phyloP scores from a whole-genome alignment of 2,329 filamentous ascomycete genomes.

The Sodiomyces alkalinus region DNA sequence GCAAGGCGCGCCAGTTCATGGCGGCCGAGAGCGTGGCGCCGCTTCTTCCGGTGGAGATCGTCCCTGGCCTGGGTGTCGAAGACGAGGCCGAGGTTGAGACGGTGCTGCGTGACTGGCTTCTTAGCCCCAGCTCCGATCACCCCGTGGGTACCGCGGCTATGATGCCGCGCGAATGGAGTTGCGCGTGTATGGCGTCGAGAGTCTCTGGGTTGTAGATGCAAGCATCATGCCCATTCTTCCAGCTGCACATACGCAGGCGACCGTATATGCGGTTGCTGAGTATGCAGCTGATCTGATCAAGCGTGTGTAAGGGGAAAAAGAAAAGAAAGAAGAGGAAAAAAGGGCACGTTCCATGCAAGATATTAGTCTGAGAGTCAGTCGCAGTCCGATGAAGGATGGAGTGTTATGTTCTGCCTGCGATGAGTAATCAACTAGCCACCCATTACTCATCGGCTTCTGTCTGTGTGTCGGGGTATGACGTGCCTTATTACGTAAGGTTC shows the following conservation, averaged over 20 bases:
- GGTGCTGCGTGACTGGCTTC: conserved; percentile 6
- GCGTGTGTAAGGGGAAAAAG: no score
- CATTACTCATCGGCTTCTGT: no score
- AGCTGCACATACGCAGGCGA: conserved; percentile 16
- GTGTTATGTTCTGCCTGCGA: no score
- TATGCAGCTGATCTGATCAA: conserved; percentile 9
- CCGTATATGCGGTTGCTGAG: conserved; percentile 21
- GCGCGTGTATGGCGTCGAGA: conserved; percentile 14
- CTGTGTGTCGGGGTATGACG: no score
- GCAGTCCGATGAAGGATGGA: no score
- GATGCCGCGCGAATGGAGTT: conserved; percentile 9
- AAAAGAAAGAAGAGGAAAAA: no score
- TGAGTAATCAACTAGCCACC: no score
- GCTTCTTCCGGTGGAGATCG: conserved; percentile 7
- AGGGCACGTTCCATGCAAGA: no score
- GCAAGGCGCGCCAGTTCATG: conserved; percentile 10
- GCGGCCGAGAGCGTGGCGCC: conserved; percentile 5
- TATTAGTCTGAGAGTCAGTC: no score
- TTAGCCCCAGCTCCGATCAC: conserved; percentile 5
- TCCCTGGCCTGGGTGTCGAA: conserved; percentile 10
- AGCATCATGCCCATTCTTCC: conserved; percentile 16
- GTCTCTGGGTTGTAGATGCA: conserved; percentile 14
- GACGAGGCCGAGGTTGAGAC: conserved; percentile 10
- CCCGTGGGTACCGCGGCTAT: conserved; percentile 6
- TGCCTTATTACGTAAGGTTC: no score